Evolutionary conservation across 2,329 filamentous ascomycete genomes (phyloP), one percentile per base, ranked within the genome.

Genomic region (Colletotrichum sp.): DNA sequence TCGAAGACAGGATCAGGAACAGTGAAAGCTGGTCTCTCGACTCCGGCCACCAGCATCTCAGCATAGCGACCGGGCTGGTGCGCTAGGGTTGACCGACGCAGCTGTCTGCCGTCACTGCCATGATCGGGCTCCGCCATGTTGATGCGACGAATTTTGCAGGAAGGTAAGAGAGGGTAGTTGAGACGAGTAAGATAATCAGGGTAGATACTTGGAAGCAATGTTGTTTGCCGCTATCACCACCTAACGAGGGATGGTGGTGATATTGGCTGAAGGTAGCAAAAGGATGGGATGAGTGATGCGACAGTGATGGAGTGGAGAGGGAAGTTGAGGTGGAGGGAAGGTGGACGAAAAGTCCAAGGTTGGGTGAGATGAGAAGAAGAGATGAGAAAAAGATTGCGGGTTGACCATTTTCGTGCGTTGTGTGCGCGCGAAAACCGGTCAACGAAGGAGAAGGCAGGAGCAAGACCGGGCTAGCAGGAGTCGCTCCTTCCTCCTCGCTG

Each of bases 1-100:
- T 82, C 79, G 70, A 81, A 84, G 24, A 78, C 39, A 13, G 80
- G 73, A 36, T 78, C 77, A 1, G 78, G 78, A 49, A 81, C 77
- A 10, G 76, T 74, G 71, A 71, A 75, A 15, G 65, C 60, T 26
- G 74, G 71, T 10, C 24, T 64, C 32, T 76, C 52, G 12, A 76
- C 59, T 4, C 70, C 70, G 5, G 16, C 30, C n/a, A 34, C 71
- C 21, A 70, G 59, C 15, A 44, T n/a, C 44, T 83, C 80, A 15
- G 72, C 70, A 59, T 84, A 84, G 2, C 79, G 78, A 9, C 78
- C 78, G 10, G 80, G 80, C 12, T 72, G 76, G 10, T 68, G 70
- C 6, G 21, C 55, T 8, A 74, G n/a, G 21, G 65, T 77, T 18
- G 63, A 67, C 24, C 26, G 63, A 34, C 69, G 63, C 52, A 76